Conservation (phyloP, 2,329 filamentous ascomycete species). For the Aspergillus novofumigatus region DNA sequence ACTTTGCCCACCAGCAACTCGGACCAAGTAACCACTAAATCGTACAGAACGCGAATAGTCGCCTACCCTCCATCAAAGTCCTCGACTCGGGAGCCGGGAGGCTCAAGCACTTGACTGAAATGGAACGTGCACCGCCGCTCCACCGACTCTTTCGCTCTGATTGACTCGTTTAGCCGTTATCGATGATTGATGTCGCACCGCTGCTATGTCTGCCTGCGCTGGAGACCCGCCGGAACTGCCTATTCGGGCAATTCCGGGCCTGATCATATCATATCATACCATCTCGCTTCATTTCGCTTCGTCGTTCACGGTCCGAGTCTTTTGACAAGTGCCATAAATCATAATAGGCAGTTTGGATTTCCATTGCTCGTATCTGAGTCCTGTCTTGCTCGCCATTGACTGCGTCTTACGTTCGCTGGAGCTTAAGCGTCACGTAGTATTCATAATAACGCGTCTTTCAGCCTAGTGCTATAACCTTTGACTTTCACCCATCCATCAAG, state of each 20-base stretch:
- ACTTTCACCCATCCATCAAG: too few species aligned
- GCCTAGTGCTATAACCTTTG: too few species aligned
- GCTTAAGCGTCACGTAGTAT: too few species aligned
- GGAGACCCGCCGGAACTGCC: background rate
- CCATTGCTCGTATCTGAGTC: background rate
- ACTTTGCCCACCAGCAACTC: too few species aligned
- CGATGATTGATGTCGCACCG: background rate
- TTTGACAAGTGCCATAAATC: too few species aligned
- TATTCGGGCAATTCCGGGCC: background rate
- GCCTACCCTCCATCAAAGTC: background rate
- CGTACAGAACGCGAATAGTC: too few species aligned
- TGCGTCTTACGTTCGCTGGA: too few species aligned
- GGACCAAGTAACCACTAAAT: too few species aligned
- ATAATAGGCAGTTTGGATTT: background rate
- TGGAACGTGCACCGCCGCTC: slow-evolving; percentile 3
- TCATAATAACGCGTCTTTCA: too few species aligned
- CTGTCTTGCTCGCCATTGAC: background rate
- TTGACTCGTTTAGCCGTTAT: background rate
- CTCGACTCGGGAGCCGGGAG: background rate
- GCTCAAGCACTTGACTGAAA: background rate
- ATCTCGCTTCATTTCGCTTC: background rate
- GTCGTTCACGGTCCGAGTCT: too few species aligned
- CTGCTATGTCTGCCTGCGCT: background rate
- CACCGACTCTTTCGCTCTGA: background rate
- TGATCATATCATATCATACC: background rate